A percentile compares a stretch with the other conserved stretches of the same genome.
These are phyloP conservation scores for Pseudogymnoascus sp. DNA, from an alignment of 2,329 filamentous ascomycete genomes.

Conservation along the genomic window DNA sequence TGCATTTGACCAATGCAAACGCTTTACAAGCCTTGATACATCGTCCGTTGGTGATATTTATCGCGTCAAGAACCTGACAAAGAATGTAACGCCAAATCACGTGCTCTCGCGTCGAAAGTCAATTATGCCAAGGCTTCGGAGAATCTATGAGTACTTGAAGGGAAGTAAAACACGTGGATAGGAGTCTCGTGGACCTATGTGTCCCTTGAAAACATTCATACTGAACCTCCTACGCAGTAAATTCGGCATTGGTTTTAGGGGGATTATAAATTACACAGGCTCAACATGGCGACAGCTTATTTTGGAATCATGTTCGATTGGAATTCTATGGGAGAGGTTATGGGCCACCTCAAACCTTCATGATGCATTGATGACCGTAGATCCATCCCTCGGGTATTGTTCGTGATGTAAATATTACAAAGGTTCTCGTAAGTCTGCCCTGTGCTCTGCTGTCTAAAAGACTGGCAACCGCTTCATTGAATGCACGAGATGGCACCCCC, in stretches of 20 bases:
- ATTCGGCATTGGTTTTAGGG: background rate
- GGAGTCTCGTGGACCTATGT: background rate
- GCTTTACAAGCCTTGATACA: background rate
- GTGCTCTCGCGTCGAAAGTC: background rate
- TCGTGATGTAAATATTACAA: slow-evolving; percentile 9
- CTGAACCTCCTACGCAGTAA: background rate
- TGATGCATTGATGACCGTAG: slow-evolving; percentile 7
- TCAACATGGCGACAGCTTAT: background rate
- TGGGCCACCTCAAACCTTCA: background rate
- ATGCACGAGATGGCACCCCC: background rate
- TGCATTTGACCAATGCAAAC: background rate
- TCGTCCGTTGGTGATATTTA: background rate
- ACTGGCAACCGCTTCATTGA: slow-evolving; percentile 1
- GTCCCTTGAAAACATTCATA: background rate
- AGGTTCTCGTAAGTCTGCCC: slow-evolving; percentile 3
- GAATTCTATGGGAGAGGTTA: slow-evolving; percentile 6
- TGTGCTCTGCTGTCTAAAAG: background rate
- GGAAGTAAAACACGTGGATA: background rate
- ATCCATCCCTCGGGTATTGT: slow-evolving; percentile 6
- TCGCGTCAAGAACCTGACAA: background rate
- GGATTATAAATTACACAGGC: background rate
- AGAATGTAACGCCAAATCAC: slow-evolving; percentile 1
- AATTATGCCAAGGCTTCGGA: background rate
- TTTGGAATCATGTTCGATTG: background rate
- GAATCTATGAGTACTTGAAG: background rate